Base-by-base conservation (phyloP, 1,139 yeast species). In the Scheffersomyces cryptocercus region DNA sequence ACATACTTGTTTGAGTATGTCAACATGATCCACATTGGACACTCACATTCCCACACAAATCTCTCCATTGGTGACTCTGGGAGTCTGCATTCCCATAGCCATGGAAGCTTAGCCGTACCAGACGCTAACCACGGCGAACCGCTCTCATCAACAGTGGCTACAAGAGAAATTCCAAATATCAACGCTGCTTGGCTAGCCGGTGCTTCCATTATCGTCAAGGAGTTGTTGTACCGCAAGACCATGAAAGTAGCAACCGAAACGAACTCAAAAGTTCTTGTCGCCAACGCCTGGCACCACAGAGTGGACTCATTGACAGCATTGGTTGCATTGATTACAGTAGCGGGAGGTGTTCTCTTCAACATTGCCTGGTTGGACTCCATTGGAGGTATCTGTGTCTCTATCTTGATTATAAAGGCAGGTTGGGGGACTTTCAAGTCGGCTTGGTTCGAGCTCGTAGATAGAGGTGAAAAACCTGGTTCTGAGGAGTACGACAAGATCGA, bases 221-320 rank as follows among this genome's bases (percentile, higher is more conserved):
- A 93, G 63, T 76, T 96, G 77, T 80, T 93, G 38, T 93, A 81
- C 66, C 81, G 81, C 46, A 87, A 88, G 12, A 93, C 99, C 0
- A 77, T 85, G 70, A 79, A 81, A 50, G 82, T 93, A 14, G 98
- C 97, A 3, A 70, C 75, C 36, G 70, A 76, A 48, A 81, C 90
- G 28, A 86, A 88, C 57, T 89, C 97, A 1, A 88, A 89, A 49
- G 98, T 93, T 4, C 75, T 93, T 43, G 84, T 89, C 40, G 99
- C 99, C 5, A 93, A 93, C 59, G 99, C 99, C 3, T 93, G 98
- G 98, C 99, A 93, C 62, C 99, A 93, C 60, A 77, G 99, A 50
- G 91, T 93, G n/a, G 99, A 93, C 62, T 86, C 96, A 1, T 65
- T 93, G 53, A 95, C 98, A 0, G 90, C 97, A 0, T 75, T 87